Evolutionary conservation across 177 flowering plant genomes (phyloP), one percentile per base, ranked within the genome.

Genomic region (Tripterygium wilfordii): DNA sequence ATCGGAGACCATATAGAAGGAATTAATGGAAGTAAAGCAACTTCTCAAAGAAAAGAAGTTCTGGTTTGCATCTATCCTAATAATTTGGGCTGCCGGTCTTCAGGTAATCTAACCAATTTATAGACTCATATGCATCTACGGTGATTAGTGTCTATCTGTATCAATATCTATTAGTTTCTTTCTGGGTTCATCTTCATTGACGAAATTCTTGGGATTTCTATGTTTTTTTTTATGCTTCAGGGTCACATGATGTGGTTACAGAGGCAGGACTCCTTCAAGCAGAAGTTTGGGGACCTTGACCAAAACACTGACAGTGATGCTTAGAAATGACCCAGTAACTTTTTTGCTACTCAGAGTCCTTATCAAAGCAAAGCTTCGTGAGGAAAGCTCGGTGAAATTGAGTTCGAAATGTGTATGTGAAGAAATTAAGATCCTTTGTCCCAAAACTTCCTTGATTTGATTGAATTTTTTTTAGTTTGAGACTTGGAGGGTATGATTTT

Each of bases 161-260:
- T 40, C 20, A 21, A 20, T 2, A 0, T 0, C 14, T 24, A 1
- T 0, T 20, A 16, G 26, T 26, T 10, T 19, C 15, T 0, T 5
- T 21, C 1, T 31, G 14, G 17, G 2, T 18, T 14, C 8, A 23
- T 42, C 1, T 47, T 39, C 31, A 30, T 15, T 0, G 33, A 45
- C 0, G 42, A 16, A 8, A 15, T 16, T 24, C 3, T 32, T 41
- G 26, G 24, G 16, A 13, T 35, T 20, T 13, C 25, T 2, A 3
- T 32, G 14, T 42, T 1, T 38, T 37, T 14, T 15, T 7, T 42
- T 26, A 39, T 21, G 18, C 68, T 42, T 25, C 14, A 90, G 97
- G 88, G 83, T 22, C 96, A 90, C 61, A 80, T 90, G 90, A 74
- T 75, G 79, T 90, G 94, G 94, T 8, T 90, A 43, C 71, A 84